Evolutionary conservation across 495 filamentous ascomycete genomes (phyloP).

Genomic region (Neurospora terricola): DNA sequence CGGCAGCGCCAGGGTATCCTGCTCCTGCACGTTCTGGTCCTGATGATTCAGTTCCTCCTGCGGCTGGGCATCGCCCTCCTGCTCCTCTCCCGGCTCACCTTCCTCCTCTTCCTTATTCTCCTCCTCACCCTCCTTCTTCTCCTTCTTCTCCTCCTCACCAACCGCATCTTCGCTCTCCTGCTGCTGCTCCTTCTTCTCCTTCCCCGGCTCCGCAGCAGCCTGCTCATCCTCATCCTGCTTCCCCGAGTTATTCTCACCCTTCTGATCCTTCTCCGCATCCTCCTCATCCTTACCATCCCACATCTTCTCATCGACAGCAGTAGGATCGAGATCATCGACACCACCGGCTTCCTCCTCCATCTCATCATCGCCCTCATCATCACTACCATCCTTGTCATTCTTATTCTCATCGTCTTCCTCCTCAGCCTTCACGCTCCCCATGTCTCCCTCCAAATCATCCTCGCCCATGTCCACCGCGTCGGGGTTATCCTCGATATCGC

Average conservation of each 20-base stretch:
- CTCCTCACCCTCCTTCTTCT: conserved; percentile 47
- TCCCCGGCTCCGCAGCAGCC: conserved; percentile 46
- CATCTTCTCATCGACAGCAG: conserved; percentile 91
- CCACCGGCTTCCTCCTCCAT: conserved; percentile 83
- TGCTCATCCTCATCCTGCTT: conserved; percentile 54
- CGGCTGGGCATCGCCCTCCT: conserved; percentile 66
- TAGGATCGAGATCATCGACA: conserved; percentile 80
- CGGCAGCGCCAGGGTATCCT: conserved; percentile 48
- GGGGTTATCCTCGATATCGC: conserved; percentile 66
- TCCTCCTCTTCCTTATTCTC: conserved; percentile 48
- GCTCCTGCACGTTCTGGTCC: conserved; percentile 56
- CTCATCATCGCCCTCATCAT: conserved; percentile 51
- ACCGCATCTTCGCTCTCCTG: conserved; percentile 55
- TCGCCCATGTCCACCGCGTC: conserved; percentile 95
- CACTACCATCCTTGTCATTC: conserved; percentile 28
- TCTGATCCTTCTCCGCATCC: conserved; percentile 68
- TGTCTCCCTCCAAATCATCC: conserved; percentile 74
- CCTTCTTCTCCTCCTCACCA: conserved; percentile 36
- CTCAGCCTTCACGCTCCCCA: conserved; percentile 53
- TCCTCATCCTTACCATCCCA: conserved; percentile 83
- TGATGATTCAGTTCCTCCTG: conserved; percentile 53
- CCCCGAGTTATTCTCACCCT: conserved; percentile 61
- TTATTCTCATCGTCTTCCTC: conserved; percentile 44
- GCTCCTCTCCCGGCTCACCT: conserved; percentile 58
- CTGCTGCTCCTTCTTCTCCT: conserved; percentile 50